Conservation (phyloP, 169 alveolate genomes). For the Plasmodium vinckei region DNA sequence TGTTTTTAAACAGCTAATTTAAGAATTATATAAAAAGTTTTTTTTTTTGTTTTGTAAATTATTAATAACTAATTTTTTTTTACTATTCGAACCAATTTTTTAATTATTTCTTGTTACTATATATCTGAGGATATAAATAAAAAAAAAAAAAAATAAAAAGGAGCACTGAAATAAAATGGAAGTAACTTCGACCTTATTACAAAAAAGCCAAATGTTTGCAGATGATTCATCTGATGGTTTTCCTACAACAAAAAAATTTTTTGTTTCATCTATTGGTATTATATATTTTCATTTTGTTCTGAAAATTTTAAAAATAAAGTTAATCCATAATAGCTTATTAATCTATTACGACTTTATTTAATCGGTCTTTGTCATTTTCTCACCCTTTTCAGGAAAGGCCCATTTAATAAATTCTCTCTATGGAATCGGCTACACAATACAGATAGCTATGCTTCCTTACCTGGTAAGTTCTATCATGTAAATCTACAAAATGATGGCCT, state of each 20-base stretch:
- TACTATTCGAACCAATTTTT: too few relatives aligned
- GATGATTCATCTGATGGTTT: slow-evolving; percentile 48
- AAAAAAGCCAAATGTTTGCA: slow-evolving; percentile 19
- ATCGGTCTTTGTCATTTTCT: not conserved
- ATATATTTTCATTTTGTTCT: too few relatives aligned
- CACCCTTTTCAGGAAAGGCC: slow-evolving; percentile 37
- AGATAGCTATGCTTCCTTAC: slow-evolving; percentile 66
- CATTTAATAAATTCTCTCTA: slow-evolving; percentile 63
- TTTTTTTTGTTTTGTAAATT: not conserved
- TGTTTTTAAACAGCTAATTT: too few relatives aligned
- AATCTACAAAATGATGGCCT: not conserved
- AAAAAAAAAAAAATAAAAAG: not conserved
- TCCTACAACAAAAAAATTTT: slow-evolving; percentile 33
- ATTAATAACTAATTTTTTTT: too few relatives aligned
- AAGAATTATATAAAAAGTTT: too few relatives aligned
- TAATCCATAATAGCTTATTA: too few relatives aligned
- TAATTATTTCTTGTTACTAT: too few relatives aligned
- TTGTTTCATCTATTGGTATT: slow-evolving; percentile 68
- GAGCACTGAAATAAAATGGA: slow-evolving; percentile 28
- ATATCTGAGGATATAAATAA: not conserved
- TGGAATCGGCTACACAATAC: slow-evolving; percentile 67
- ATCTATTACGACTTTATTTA: too few relatives aligned
- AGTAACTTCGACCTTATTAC: slow-evolving; percentile 49
- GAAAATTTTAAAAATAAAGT: too few relatives aligned
- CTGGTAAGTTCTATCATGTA: slow-evolving; percentile 13